Evolutionary conservation across 1,284 basidiomycete genomes (phyloP), one percentile per base, ranked within the genome.

Genomic region (Austropuccinia psidii): DNA sequence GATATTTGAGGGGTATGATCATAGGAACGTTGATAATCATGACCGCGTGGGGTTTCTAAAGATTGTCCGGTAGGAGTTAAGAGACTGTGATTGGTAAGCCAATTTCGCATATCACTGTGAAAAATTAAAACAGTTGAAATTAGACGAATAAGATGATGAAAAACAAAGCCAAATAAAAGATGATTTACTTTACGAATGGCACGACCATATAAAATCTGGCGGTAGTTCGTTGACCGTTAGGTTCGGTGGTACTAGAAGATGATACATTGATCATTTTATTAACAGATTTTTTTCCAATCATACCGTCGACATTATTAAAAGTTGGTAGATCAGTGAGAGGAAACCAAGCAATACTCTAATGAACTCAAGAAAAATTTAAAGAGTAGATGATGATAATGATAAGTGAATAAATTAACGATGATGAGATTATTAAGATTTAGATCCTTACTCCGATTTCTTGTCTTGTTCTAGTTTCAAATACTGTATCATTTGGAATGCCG

Each of bases 281-380:
- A 74, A 86, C 80, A 80, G 70, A 54, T 41, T 66, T 52, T 62
- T 75, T 76, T 8, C 49, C 49, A 39, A 45, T 57, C 49, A 76
- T 72, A 58, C 87, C 89, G 78, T 89, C 89, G 75, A 88, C 87
- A 79, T 87, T 91, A 24, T 47, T 65, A 93, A 93, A 98, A 0
- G 91, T 93, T 0, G 96, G 96, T 27, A 99, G 84, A 80, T 98
- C 93, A 37, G 85, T 84, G 55, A 98, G 83, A 75, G 84, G 88
- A 81, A 97, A 98, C 96, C 96, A 99, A 79, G 94, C 89, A 77
- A 98, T 98, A 84, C 90, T 90, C 93, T 96, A 74, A 55, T 17
- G 8, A 7, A 33, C 19, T 5, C 0, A 15, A n/a, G n/a, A 13
- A 49, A 33, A 47, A 45, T 60, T 9, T 17, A 8, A 29, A 62